phyloP scores from a whole-genome alignment of 1,139 yeast genomes.

The Nakaseomyces delphensis region DNA sequence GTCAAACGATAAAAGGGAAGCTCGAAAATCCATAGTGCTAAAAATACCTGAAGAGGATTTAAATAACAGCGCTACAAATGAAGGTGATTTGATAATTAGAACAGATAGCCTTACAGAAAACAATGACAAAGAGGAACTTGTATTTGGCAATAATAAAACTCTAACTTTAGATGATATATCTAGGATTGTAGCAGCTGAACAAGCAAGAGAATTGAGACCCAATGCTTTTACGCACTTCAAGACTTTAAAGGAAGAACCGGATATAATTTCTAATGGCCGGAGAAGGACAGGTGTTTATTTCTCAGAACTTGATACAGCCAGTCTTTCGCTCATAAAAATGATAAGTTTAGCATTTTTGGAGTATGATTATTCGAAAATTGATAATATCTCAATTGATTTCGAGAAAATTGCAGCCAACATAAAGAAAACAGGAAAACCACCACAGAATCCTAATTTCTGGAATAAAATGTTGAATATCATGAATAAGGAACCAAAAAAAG shows the following conservation, averaged over 20 bases:
- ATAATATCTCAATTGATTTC: slow-evolving; percentile 5
- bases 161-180: slow-evolving; percentile 94
- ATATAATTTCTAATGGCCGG: slow-evolving; percentile 17
- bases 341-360: slow-evolving; percentile 42
- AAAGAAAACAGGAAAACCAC: slow-evolving; percentile 14
- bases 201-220: slow-evolving; percentile 76
- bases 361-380: slow-evolving; percentile 7
- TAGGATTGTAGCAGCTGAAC: slow-evolving; percentile 93
- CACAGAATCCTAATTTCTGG: slow-evolving; percentile 48
- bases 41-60: slow-evolving; percentile 36
- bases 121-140: slow-evolving; percentile 37
- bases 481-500: slow-evolving; percentile 28
- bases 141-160: slow-evolving; percentile 72
- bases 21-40: slow-evolving; percentile 47
- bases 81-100: slow-evolving; percentile 21
- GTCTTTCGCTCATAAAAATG: slow-evolving; percentile 43
- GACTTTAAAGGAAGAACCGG: slow-evolving; percentile 28
- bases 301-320: slow-evolving; percentile 59
- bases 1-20: slow-evolving; percentile 48
- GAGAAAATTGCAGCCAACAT: slow-evolving; percentile 14
- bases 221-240: slow-evolving; percentile 32
- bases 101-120: slow-evolving; percentile 20
- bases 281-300: slow-evolving; percentile 42
- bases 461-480: slow-evolving; percentile 45
- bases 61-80: slow-evolving; percentile 9